Evolutionary conservation across 345 rosid genomes (phyloP).

Genomic region (Ailanthus altissimus): DNA sequence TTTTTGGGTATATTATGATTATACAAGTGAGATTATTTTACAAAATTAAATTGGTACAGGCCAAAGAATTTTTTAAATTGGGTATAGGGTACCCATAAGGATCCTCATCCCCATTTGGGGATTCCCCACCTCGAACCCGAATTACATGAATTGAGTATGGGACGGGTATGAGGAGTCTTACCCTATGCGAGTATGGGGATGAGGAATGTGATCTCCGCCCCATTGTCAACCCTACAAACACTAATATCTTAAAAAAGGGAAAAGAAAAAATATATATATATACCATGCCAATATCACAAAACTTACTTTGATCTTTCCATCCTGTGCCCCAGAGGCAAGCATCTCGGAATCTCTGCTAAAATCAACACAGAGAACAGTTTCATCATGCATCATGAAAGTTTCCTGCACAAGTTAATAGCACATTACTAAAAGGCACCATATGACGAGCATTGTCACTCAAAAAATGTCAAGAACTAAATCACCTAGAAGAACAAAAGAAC

Average conservation of each 20-base stretch:
- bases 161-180: too few species aligned
- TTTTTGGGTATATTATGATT: too few species aligned
- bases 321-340: constrained; percentile 95
- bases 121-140: too few species aligned
- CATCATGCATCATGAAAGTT: constrained; percentile 99
- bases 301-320: constrained; percentile 93
- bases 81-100: too few species aligned
- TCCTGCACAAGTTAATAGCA: constrained; percentile 56
- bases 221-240: too few species aligned
- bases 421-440: constrained; percentile 24
- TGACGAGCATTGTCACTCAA: background rate
- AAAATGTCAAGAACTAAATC: background rate
- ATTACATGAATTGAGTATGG: too few species aligned
- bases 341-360: constrained; percentile 98
- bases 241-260: background rate
- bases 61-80: too few species aligned
- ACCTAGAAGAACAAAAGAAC: constrained; percentile 11
- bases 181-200: too few species aligned
- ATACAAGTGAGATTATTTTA: too few species aligned
- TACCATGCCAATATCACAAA: background rate
- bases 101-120: too few species aligned
- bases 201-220: too few species aligned
- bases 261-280: background rate
- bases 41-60: too few species aligned
- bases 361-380: constrained; percentile 92